A percentile compares a stretch with the other conserved stretches of the same genome.
Conservation (phyloP, 371 early-diverging fungal species). For the Cokeromyces recurvatus region DNA sequence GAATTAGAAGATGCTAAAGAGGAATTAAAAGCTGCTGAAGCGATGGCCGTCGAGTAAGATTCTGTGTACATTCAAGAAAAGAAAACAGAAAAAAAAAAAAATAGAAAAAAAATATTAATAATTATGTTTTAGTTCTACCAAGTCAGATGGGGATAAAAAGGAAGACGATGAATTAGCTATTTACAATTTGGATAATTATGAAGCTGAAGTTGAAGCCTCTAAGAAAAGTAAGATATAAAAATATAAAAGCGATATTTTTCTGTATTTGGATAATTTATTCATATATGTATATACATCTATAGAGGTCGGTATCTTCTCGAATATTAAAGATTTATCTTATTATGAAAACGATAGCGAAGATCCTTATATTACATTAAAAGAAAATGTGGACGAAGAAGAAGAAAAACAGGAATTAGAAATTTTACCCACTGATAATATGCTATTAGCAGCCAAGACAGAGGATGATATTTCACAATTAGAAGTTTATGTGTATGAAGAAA, state of each 20-base stretch:
- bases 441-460: slow-evolving; percentile 91
- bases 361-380: slow-evolving; percentile 70
- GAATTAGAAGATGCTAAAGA: slow-evolving; percentile 71
- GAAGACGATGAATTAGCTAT: slow-evolving; percentile 62
- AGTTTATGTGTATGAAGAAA: slow-evolving; percentile 81
- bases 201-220: slow-evolving; percentile 46
- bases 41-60: slow-evolving; percentile 33
- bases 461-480: slow-evolving; percentile 94
- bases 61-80: too few relatives aligned
- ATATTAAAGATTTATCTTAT: slow-evolving; percentile 75
- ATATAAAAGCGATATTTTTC: neutral
- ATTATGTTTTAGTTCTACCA: slow-evolving; percentile 1
- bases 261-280: neutral
- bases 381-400: slow-evolving; percentile 69
- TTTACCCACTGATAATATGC: slow-evolving; percentile 76
- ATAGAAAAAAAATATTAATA: too few relatives aligned
- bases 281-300: neutral
- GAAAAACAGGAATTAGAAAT: slow-evolving; percentile 79
- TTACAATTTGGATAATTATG: slow-evolving; percentile 77
- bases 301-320: slow-evolving; percentile 58
- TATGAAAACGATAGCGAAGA: slow-evolving; percentile 75
- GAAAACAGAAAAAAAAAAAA: too few relatives aligned
- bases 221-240: slow-evolving; percentile 31
- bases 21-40: slow-evolving; percentile 58
- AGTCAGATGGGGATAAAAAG: slow-evolving; percentile 8